Percentiles rank a stretch among this genome's conserved stretches.
These are phyloP conservation scores for Cladosporium austrohemisphaericum DNA, from an alignment of 2,329 filamentous ascomycete genomes.

Conservation along the genomic window DNA sequence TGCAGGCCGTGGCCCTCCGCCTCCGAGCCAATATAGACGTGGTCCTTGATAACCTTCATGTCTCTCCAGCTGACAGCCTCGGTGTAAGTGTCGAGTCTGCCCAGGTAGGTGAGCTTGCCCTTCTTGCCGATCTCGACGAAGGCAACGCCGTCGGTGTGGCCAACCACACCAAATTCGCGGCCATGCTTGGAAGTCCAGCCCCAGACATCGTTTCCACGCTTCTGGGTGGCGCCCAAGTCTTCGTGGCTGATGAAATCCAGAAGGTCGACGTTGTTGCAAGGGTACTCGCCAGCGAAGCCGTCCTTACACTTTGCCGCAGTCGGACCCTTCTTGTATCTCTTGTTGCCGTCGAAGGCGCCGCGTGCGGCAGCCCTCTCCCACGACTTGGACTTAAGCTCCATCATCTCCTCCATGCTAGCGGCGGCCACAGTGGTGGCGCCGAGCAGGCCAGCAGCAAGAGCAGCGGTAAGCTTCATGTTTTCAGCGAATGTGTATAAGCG, in stretches of 20 bases:
- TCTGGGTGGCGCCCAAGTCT: constrained; percentile 35
- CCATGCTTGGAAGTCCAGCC: constrained; percentile 49
- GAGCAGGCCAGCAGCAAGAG: constrained; percentile 12
- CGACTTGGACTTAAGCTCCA: constrained; percentile 5
- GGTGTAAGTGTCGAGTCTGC: constrained; percentile 44
- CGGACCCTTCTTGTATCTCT: constrained; percentile 15
- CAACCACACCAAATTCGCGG: constrained; percentile 49
- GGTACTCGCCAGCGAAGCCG: constrained; percentile 35
- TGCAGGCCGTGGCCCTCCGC: constrained; percentile 47
- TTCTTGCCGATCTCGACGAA: constrained; percentile 47
- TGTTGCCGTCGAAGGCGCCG: constrained; percentile 14
- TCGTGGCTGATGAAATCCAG: constrained; percentile 39
- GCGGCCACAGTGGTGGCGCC: constrained; percentile 13
- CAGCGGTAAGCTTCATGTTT: constrained; percentile 12
- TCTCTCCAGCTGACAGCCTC: constrained; percentile 35
- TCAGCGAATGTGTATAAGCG: neutral
- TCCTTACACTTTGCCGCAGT: constrained; percentile 32
- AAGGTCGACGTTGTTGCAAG: constrained; percentile 37
- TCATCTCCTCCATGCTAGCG: constrained; percentile 12
- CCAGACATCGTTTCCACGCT: constrained; percentile 40
- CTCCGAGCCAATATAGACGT: constrained; percentile 41
- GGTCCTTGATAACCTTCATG: constrained; percentile 39
- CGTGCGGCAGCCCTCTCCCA: constrained; percentile 10
- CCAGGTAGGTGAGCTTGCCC: constrained; percentile 48
- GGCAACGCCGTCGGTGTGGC: constrained; percentile 48